A percentile compares a stretch with the other conserved stretches of the same genome.
Evolutionary conservation across 1,284 basidiomycete species (phyloP).

Genomic region (Heterobasidion parviporum): DNA sequence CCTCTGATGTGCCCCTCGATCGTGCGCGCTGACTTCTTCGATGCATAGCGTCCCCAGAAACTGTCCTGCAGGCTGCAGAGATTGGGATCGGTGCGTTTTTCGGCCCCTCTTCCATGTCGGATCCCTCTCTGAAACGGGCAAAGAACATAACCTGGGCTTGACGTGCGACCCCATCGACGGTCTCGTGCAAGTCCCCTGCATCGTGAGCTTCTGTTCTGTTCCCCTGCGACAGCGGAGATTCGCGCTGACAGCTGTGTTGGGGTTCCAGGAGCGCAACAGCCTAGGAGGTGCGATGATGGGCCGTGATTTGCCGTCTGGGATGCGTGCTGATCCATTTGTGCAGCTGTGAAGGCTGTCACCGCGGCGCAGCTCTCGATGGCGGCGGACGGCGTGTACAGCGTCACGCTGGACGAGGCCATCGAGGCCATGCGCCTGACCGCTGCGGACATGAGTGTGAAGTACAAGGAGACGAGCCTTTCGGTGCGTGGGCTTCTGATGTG

Average conservation of each 20-base stretch:
- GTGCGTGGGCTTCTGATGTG: conserved; percentile 32
- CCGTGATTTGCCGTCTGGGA: neutral
- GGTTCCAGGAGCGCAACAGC: conserved; percentile 71
- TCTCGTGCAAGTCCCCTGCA: conserved; percentile 90
- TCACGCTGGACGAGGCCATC: conserved; percentile 92
- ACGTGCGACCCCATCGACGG: conserved; percentile 94
- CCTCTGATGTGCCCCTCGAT: neutral
- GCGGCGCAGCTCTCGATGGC: conserved; percentile 95
- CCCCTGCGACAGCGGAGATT: conserved; percentile 1
- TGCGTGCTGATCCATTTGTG: neutral
- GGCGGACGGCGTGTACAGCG: conserved; percentile 78
- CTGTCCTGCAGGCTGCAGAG: conserved; percentile 81
- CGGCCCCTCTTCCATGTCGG: neutral
- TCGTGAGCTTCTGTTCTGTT: conserved; percentile 43
- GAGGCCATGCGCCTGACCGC: conserved; percentile 94
- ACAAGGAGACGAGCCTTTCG: conserved; percentile 90
- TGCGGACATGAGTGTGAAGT: conserved; percentile 79
- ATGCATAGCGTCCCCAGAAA: conserved; percentile 62
- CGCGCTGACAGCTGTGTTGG: too few relatives aligned
- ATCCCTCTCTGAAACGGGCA: conserved; percentile 7
- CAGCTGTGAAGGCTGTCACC: conserved; percentile 83
- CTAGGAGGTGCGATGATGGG: conserved; percentile 53
- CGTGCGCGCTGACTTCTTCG: neutral
- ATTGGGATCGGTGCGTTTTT: conserved; percentile 75
- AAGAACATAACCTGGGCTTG: conserved; percentile 80